These are phyloP conservation scores for Pyrenopolyporus hunteri DNA, from an alignment of 495 filamentous ascomycete genomes.

Conservation along the genomic window DNA sequence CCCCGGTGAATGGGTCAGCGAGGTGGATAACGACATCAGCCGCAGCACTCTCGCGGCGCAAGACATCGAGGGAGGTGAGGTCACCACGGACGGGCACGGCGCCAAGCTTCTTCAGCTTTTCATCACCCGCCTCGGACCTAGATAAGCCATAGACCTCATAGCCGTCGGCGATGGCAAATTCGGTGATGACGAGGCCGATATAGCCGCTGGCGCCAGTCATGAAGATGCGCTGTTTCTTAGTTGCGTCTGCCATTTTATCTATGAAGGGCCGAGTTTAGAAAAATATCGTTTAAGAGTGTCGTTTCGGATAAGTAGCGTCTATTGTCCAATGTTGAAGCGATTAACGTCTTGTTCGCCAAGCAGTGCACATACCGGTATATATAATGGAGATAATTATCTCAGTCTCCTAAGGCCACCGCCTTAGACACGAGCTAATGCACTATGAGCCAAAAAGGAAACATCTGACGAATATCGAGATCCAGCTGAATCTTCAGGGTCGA, in stretches of 20 bases:
- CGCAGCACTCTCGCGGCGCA: conserved; percentile 39
- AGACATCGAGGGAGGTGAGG: conserved; percentile 42
- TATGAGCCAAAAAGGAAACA: no score
- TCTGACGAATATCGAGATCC: no score
- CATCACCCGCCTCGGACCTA: conserved; percentile 41
- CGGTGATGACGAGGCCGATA: conserved; percentile 45
- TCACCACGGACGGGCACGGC: conserved; percentile 47
- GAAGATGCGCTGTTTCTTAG: conserved; percentile 43
- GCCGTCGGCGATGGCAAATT: conserved; percentile 44
- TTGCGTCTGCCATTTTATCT: conserved; percentile 13
- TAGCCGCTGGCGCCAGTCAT: conserved; percentile 53
- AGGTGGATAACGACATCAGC: conserved; percentile 51
- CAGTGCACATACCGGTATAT: no score
- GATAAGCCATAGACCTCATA: conserved; percentile 48
- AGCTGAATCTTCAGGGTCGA: no score
- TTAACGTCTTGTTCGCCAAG: no score
- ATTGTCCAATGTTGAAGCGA: no score
- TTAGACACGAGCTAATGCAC: no score
- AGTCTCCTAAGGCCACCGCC: no score
- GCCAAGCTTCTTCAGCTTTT: conserved; percentile 44
- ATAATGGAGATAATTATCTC: no score
- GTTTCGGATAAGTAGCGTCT: no score
- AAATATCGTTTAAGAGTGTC: no score
- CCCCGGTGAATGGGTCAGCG: conserved; percentile 36
- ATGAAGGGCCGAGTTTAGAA: no score